Evolutionary conservation across 2,329 filamentous ascomycete species (phyloP), one percentile per base, ranked within the genome.

Genomic region (Davidsoniella eucalypti): DNA sequence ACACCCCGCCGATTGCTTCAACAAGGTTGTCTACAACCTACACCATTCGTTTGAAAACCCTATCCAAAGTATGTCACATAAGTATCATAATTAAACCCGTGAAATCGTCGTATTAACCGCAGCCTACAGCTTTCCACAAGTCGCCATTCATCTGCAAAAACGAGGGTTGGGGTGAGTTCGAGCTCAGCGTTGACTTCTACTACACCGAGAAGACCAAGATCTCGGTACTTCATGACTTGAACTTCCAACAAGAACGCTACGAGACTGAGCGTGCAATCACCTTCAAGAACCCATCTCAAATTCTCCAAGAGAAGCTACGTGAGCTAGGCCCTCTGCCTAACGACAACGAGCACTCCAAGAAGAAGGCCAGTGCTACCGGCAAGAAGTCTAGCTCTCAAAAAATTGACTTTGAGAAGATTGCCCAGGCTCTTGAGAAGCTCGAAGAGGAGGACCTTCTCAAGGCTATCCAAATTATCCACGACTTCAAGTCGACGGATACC

Each of bases 111-210:
- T 44, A 14, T 10, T 17, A 17, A 16, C 17, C 43, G n/a, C 9
- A 5, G 5, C 17, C n/a, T 44, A 14, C 39, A 92, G 85, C 78
- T 21, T 83, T 94, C 69, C 82, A 80, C 61, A 81, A 84, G 56
- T 78, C 87, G 0, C 92, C 92, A 0, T 98, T 96, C 69, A 75
- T 75, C 56, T 94, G 94, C 65, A 72, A 79, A 56, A 94, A 98
- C 66, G 85, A 95, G 67, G 92, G 92, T 58, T 98, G 92, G 92
- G 92, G 92, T 61, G 92, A 96, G 68, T 98, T 98, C 64, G 92
- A 96, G 63, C 90, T 98, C 80, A 73, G 72, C 44, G 92, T 96
- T 60, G 78, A 84, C 55, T 75, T 93, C 58, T 83, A 80, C 61
- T 84, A 83, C 41, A 80, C 83, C 26, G 87, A 92, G 66, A 95